Base-by-base conservation (phyloP, 345 rosid genomes). In the Sonneratia alba region DNA sequence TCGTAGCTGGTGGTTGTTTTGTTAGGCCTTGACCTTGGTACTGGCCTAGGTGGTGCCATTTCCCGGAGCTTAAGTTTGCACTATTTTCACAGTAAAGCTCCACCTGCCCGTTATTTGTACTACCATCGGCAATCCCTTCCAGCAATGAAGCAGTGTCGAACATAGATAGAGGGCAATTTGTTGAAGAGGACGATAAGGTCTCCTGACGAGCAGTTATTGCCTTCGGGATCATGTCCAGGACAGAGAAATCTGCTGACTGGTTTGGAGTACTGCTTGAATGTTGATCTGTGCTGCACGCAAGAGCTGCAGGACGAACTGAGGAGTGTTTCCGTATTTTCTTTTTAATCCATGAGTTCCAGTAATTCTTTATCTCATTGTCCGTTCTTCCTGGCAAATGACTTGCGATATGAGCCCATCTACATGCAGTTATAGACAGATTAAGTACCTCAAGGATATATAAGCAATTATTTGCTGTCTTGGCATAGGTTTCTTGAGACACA, bases 331-430 rank as follows among this genome's bases (percentile, higher is more conserved):
- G 77, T 68, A 94, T 90, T 82, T 94, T 94, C 81, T 91, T 94
- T 74, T 91, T 94, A 77, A 94, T 94, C 98, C 98, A 94, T 55
- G 98, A 94, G 73, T 94, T 94, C 98, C 98, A 94, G 55, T 94
- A 94, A 74, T 94, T 94, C 76, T 94, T 94, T 10, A 94, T 94
- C 84, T 94, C 97, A 51, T 94, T 94, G 75, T 94, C 98, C 2
- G 98, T 94, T 81, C 97, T 80, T 73, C 98, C 96, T 0, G 98
- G 98, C 79, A 94, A 84, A 76, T 94, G 98, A 63, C 96, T 94
- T 16, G 98, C 98, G 48, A 94, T 94, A 73, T 94, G 98, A 72
- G 97, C 97, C 98, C 98, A 94, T 79, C 98, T 94, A 55, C 75
- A 77, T 72, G 56, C 3, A 21, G 18, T 66, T 13, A 13, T 1